Conservation (phyloP, 2,329 filamentous ascomycete genomes). For the Amylocarpus encephaloides region DNA sequence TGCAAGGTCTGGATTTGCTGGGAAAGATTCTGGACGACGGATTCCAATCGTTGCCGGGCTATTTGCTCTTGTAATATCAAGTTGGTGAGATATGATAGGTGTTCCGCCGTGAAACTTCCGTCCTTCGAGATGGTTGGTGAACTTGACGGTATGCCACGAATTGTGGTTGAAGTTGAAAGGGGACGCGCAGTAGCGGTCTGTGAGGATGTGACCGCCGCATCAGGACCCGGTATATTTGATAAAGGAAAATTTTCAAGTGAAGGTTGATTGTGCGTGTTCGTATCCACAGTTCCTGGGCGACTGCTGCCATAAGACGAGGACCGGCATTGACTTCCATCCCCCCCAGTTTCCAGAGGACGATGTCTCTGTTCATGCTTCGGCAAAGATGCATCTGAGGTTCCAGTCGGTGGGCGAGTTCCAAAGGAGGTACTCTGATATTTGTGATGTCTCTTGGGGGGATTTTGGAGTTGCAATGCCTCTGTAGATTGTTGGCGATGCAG, state of each 20-base stretch:
- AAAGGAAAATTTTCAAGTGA: conserved; percentile 19
- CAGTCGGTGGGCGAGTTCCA: conserved; percentile 17
- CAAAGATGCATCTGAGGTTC: conserved; percentile 24
- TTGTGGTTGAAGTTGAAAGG: conserved; percentile 30
- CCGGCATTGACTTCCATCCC: conserved; percentile 13
- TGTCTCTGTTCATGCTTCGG: conserved; percentile 19
- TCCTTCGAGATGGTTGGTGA: conserved; percentile 26
- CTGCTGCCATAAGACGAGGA: conserved; percentile 22
- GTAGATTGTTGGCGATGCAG: conserved; percentile 9
- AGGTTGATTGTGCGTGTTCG: conserved; percentile 21
- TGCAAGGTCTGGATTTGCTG: conserved; percentile 18
- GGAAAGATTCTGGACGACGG: conserved; percentile 46
- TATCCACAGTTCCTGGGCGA: conserved; percentile 25
- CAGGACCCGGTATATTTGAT: conserved; percentile 6
- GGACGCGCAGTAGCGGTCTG: conserved; percentile 19
- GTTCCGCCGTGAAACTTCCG: conserved; percentile 35
- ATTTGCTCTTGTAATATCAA: conserved; percentile 52
- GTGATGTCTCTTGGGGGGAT: conserved; percentile 17
- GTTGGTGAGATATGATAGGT: conserved; percentile 44
- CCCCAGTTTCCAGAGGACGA: conserved; percentile 6
- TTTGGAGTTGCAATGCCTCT: conserved; percentile 20
- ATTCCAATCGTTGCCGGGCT: conserved; percentile 49
- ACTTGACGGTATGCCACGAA: conserved; percentile 24
- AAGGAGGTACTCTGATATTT: conserved; percentile 17
- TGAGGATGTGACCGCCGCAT: conserved; percentile 6